Evolutionary conservation across 2,329 filamentous ascomycete genomes (phyloP).

Genomic region (Cordyceps farinosa): DNA sequence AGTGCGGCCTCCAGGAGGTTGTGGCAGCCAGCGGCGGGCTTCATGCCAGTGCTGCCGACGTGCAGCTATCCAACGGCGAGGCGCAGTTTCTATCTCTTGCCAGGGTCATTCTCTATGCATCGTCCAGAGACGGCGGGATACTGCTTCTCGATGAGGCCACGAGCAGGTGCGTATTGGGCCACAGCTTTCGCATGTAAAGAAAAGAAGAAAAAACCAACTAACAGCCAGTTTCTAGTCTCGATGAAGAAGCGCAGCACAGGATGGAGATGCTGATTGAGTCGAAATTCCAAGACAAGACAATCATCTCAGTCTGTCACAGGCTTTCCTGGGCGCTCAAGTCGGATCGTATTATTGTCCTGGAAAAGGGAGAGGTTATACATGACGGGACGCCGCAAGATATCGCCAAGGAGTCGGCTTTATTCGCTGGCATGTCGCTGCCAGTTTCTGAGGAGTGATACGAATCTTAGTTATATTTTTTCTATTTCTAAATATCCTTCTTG

Average conservation of each 20-base stretch:
- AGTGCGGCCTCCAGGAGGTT: background rate
- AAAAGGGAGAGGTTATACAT: conserved; percentile 3
- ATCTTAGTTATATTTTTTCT: too few species aligned
- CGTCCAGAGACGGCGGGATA: background rate
- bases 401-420: background rate
- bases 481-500: too few species aligned
- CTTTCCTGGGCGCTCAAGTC: conserved; percentile 8
- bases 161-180: background rate
- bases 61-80: background rate
- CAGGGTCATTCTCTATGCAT: background rate
- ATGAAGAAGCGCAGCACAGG: background rate
- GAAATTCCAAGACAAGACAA: background rate
- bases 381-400: background rate
- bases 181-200: background rate
- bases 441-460: background rate
- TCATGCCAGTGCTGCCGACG: background rate
- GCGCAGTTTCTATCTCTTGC: background rate
- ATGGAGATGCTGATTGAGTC: conserved; percentile 2
- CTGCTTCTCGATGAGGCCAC: conserved; percentile 9
- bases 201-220: background rate
- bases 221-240: background rate
- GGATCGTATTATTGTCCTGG: conserved; percentile 11
- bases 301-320: conserved; percentile 4
- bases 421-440: background rate
- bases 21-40: background rate